These are phyloP conservation scores for Yamadazyma blattariae DNA, from an alignment of 1,139 yeast species.

Conservation along the genomic window DNA sequence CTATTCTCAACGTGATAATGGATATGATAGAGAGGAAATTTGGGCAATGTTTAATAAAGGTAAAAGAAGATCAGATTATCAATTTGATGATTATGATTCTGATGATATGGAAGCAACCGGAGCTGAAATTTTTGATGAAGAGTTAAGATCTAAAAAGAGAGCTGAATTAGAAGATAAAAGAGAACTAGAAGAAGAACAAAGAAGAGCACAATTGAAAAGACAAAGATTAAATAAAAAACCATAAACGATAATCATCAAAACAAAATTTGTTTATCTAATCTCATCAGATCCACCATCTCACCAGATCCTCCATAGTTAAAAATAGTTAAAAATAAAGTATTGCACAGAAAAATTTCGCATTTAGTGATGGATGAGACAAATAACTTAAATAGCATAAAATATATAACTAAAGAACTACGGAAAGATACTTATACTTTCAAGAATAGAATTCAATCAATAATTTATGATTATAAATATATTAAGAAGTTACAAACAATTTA, in stretches of 20 bases:
- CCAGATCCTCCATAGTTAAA: too few relatives aligned
- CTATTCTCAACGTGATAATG: constrained; percentile 25
- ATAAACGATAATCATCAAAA: too few relatives aligned
- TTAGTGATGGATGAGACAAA: constrained; percentile 3
- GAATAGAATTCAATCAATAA: constrained; percentile 70
- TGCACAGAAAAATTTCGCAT: too few relatives aligned
- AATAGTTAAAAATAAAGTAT: too few relatives aligned
- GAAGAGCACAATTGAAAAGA: constrained; percentile 33
- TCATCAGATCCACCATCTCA: too few relatives aligned
- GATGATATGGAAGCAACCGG: constrained; percentile 97
- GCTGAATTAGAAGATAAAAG: constrained; percentile 66
- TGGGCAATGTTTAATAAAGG: constrained; percentile 83
- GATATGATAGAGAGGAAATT: constrained; percentile 79
- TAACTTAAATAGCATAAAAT: constrained; percentile 19
- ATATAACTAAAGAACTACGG: constrained; percentile 35
- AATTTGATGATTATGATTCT: constrained; percentile 52
- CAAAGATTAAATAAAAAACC: too few relatives aligned
- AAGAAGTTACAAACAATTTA: too few relatives aligned
- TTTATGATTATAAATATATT: constrained; percentile 50
- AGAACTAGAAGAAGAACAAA: constrained; percentile 59
- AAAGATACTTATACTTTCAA: constrained; percentile 55
- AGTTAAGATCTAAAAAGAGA: constrained; percentile 54
- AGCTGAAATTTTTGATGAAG: constrained; percentile 80
- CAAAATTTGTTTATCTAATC: too few relatives aligned
- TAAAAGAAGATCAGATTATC: constrained; percentile 43